These are phyloP conservation scores for Erodium texanum DNA, from an alignment of 441 rosid genomes.

Conservation along the genomic window DNA sequence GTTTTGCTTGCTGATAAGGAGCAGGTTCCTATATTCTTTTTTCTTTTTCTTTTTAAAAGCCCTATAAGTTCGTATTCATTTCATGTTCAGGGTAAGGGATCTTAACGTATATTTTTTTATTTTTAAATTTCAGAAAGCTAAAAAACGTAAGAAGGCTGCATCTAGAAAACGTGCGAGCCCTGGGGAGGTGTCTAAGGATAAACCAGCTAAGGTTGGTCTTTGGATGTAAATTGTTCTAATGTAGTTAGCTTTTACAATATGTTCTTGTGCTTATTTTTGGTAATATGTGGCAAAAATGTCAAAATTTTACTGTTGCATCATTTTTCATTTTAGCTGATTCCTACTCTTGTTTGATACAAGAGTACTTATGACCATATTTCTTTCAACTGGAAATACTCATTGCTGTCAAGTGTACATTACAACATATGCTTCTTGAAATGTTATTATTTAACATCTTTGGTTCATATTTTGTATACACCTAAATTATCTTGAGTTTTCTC, in stretches of 20 bases:
- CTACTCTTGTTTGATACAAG: neutral
- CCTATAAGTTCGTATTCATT: neutral
- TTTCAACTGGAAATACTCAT: neutral
- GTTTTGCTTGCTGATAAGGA: constrained; percentile 73
- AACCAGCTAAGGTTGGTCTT: constrained; percentile 61
- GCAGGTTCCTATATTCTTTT: constrained; percentile 36
- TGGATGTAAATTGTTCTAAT: neutral
- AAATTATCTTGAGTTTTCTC: neutral
- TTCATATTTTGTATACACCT: neutral
- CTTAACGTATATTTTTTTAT: constrained; percentile 16
- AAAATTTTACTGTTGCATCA: neutral
- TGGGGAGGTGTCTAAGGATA: constrained; percentile 39
- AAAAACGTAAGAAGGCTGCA: constrained; percentile 43
- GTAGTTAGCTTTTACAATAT: neutral
- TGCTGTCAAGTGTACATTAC: neutral
- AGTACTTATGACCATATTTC: neutral
- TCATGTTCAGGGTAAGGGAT: constrained; percentile 10
- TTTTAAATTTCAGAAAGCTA: constrained; percentile 44
- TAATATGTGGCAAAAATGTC: neutral
- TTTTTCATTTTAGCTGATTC: neutral
- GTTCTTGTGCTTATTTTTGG: neutral
- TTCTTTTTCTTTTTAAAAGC: constrained; percentile 11
- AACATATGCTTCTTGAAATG: neutral
- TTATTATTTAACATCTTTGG: neutral
- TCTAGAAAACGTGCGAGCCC: constrained; percentile 36